Evolutionary conservation across 805 yeast genomes (phyloP).

Genomic region (Pichia californica): DNA sequence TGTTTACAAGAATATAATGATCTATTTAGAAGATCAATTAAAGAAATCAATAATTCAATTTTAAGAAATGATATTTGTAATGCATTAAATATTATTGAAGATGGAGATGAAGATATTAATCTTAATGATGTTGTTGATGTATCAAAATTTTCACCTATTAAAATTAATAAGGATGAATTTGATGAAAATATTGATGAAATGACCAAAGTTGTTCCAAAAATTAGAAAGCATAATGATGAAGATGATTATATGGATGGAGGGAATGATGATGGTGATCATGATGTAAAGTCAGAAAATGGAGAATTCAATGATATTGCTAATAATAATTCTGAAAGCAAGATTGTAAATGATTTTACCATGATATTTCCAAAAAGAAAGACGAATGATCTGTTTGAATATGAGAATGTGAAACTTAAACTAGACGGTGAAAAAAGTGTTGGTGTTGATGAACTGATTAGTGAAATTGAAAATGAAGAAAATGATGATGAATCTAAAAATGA

Average conservation of each 20-base stretch:
- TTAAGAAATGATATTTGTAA: constrained; percentile 10
- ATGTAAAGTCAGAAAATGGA: too few species aligned
- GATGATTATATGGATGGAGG: not conserved
- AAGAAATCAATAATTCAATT: constrained; percentile 11
- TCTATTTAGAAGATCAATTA: constrained; percentile 14
- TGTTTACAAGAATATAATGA: constrained; percentile 11
- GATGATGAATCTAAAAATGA: not conserved
- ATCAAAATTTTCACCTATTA: constrained; percentile 3
- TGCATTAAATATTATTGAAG: not conserved
- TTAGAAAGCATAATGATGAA: constrained; percentile 6
- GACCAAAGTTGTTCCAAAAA: constrained; percentile 24
- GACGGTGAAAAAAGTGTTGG: not conserved
- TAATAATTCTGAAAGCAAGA: too few species aligned
- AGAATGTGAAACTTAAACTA: constrained; percentile 4
- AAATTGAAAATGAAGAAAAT: not conserved
- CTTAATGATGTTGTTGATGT: constrained; percentile 1
- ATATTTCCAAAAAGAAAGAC: constrained; percentile 24
- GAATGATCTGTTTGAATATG: constrained; percentile 15
- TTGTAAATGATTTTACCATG: constrained; percentile 37
- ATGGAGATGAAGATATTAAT: not conserved
- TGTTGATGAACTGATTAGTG: not conserved
- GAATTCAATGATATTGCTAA: too few species aligned
- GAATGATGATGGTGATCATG: constrained; percentile 11
- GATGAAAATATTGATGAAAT: constrained; percentile 22
- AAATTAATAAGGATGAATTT: constrained; percentile 11